Evolutionary conservation across 192 early-diverging fungal genomes (phyloP), one percentile per base, ranked within the genome.

Genomic region (Radiomyces spectabilis): DNA sequence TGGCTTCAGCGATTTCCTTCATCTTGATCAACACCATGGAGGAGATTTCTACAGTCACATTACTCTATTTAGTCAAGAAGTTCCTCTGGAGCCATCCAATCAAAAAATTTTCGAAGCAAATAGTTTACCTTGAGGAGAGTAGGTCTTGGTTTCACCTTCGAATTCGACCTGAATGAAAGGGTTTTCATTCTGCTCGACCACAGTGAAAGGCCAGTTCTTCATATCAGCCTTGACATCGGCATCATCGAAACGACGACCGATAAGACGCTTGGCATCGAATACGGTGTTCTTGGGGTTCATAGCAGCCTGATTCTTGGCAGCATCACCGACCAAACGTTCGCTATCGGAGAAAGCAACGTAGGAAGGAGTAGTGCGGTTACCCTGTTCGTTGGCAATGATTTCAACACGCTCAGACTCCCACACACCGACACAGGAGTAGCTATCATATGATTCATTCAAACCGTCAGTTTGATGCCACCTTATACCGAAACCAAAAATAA

Each of bases 331-430:
- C 56, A 88, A 80, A 68, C 86, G 86, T 73, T 89, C 88, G 55
- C 44, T 71, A 53, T 83, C 87, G 38, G 82, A 72, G 76, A 90
- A 90, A 48, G 88, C 88, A 41, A 92, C 88, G 44, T 89, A 88
- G 53, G 89, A 92, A 54, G 88, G 88, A 43, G 88, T 90, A 52
- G 87, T 89, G 55, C 86, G 88, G 79, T 87, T 86, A 82, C 88
- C 89, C 73, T 90, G 86, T 73, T 90, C 86, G 78, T 90, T 92
- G 66, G 86, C 83, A 72, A 90, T 93, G 72, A 98, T 95, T 74
- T 98, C 95, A 50, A 98, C 94, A 53, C 85, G 82, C 50, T 88
- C 93, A 72, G 95, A 87, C 79, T 91, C 83, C 79, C 81, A 91
- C 40, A 97, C 88, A 69, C 60, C 67, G 53, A 91, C 86, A 70